Evolutionary conservation across 2,329 filamentous ascomycete genomes (phyloP).

Genomic region (Neonectria sp.): DNA sequence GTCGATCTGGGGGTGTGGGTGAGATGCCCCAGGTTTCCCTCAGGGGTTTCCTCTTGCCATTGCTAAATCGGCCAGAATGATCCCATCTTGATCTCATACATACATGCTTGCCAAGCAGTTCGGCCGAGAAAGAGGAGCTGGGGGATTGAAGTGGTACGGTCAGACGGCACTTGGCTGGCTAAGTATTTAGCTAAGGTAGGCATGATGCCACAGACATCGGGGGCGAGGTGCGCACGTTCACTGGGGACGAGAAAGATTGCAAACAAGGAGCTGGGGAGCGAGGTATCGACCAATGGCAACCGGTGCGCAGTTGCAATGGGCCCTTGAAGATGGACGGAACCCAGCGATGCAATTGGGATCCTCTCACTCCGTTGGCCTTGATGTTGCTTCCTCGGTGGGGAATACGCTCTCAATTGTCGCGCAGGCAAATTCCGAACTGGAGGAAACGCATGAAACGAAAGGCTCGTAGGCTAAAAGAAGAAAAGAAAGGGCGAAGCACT

Average conservation of each 20-base stretch:
- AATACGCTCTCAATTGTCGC: slow-evolving; percentile 6
- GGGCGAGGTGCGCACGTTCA: slow-evolving; percentile 13
- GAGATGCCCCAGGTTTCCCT: slow-evolving; percentile 18
- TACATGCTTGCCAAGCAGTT: slow-evolving; percentile 19
- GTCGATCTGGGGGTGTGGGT: slow-evolving; percentile 26
- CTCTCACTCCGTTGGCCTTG: not conserved
- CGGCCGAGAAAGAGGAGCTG: slow-evolving; percentile 7
- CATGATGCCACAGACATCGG: slow-evolving; percentile 24
- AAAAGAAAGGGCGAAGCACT: slow-evolving; percentile 8
- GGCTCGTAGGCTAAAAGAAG: not conserved
- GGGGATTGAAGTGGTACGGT: slow-evolving; percentile 5
- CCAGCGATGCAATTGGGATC: slow-evolving; percentile 16
- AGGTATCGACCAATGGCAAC: slow-evolving; percentile 16
- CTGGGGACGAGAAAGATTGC: slow-evolving; percentile 13
- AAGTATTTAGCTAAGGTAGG: slow-evolving; percentile 5
- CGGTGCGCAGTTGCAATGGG: slow-evolving; percentile 7
- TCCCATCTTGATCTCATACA: slow-evolving; percentile 29
- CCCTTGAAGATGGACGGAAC: slow-evolving; percentile 3
- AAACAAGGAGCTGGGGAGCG: slow-evolving; percentile 1
- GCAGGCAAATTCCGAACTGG: slow-evolving; percentile 26
- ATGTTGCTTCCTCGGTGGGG: slow-evolving; percentile 23
- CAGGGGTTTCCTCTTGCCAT: slow-evolving; percentile 12
- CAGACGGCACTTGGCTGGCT: slow-evolving; percentile 16
- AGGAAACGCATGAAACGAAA: not conserved
- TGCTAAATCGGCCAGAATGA: slow-evolving; percentile 22